Base-by-base conservation (phyloP, 2,329 filamentous ascomycete genomes). In the Penicillium sp. region DNA sequence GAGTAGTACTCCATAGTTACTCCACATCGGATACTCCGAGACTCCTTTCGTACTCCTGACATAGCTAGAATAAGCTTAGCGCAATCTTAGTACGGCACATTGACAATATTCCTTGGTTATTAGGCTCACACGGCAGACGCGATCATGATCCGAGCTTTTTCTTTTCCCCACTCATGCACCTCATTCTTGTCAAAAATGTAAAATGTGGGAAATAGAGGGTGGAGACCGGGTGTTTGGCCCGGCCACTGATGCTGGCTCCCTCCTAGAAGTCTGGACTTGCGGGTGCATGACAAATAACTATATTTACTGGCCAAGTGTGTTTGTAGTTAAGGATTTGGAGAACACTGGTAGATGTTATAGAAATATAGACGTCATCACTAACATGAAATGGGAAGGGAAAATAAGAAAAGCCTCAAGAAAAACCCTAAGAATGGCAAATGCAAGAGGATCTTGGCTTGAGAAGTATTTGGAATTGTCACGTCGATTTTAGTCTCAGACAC, bases 151-250 rank as follows among this genome's bases (percentile, higher is more conserved):
- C 31, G 43, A 41, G 47, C 47, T 38, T 39, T 9, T 19, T 17
- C n/a, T n/a, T 17, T 19, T 37, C 48, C 24, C 37, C 48, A 42
- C 43, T 34, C 8, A 42, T 47, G 48, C 48, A 50, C 10, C 48
- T 50, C 48, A 50, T 44, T 46, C 24, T 41, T 21, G 41, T 43
- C 28, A 28, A 15, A 35, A 45, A 45, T 5, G 19, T 28, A 3
- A n/a, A 34, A 24, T 2, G 37, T 10, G 6, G 29, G 9, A n/a
- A 26, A 21, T n/a, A 6, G 4, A 21, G n/a, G 26, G 38, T 50
- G 49, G 48, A 41, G 34, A 22, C 35, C 41, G 28, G 47, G 39
- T 19, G 10, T 12, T 22, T 40, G n/a, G 28, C 32, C 53, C 43
- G 48, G 40, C 51, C 45, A 53, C 38, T 51, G 28, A 1, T 21